Evolutionary conservation across 495 filamentous ascomycete species (phyloP), one percentile per base, ranked within the genome.

Genomic region (Bacidia rubella): DNA sequence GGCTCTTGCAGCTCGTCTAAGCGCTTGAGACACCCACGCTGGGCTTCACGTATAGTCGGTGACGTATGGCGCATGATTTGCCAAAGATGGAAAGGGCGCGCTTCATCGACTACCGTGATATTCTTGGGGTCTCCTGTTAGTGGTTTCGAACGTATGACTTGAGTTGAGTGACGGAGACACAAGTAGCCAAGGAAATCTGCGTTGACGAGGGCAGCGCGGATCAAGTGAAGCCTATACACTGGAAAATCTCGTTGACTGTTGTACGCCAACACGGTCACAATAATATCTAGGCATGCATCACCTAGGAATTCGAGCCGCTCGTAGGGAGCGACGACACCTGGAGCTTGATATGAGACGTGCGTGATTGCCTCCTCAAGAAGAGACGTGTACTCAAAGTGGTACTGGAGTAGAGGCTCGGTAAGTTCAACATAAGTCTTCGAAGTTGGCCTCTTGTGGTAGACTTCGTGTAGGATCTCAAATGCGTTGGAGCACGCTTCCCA

Each of bases 241-340:
- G 74, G 62, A 17, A 90, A 67, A 15, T 73, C 60, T 7, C 58
- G 56, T 1, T 67, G 61, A 32, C 69, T 65, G 0, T 67, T 59
- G 55, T 69, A 78, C 9, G 87, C 66, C 0, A 63, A 64, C 1
- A 65, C 68, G 9, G 83, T 74, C 44, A 97, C 71, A 47, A 95
- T 63, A 63, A 77, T 79, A 62, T 98, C 92, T 0, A 98, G 77
- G 11, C 95, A 68, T 0, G 88, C 75, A 60, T 98, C 92, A 7
- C 92, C 92, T 0, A 96, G 72, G 64, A 88, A 97, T 63, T 98
- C 92, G 12, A 96, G 74, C 0, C 90, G 81, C 57, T 97, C 84
- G 63, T 93, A 86, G 5, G 83, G 90, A 29, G 77, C 70, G 1
- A 67, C 67, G 7, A 64, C 62, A 20, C 52, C 56, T 3, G 55